Evolutionary conservation across 2,329 filamentous ascomycete species (phyloP).

Genomic region (Drechslerella stenobrocha): DNA sequence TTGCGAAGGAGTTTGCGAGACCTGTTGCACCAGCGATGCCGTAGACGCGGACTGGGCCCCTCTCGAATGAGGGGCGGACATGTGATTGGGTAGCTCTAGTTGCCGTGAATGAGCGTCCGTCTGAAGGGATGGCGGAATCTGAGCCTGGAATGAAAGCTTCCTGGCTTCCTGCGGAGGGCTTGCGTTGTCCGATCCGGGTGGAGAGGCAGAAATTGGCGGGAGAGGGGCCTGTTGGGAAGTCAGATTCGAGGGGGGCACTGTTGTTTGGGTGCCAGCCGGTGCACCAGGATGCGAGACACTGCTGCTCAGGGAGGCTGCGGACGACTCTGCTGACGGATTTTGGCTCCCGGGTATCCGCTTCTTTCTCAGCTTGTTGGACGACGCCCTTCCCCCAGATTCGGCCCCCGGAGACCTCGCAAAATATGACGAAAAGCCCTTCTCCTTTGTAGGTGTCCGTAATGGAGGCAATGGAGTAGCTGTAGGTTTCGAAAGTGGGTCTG

Average conservation of each 20-base stretch:
- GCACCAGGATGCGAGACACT: constrained; percentile 50
- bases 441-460: constrained; percentile 65
- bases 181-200: constrained; percentile 30
- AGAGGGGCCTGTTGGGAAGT: constrained; percentile 50
- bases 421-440: constrained; percentile 69
- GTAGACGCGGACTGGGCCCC: constrained; percentile 51
- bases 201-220: constrained; percentile 52
- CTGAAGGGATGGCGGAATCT: constrained; percentile 58
- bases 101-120: constrained; percentile 56
- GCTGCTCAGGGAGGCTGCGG: constrained; percentile 69
- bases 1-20: constrained; percentile 41
- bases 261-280: constrained; percentile 54
- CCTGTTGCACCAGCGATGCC: constrained; percentile 55
- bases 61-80: constrained; percentile 54
- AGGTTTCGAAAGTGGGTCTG: constrained; percentile 55
- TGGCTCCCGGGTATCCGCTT: constrained; percentile 74
- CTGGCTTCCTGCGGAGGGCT: constrained; percentile 1
- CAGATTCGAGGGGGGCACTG: constrained; percentile 53
- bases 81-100: constrained; percentile 50
- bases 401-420: constrained; percentile 70
- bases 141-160: constrained; percentile 50
- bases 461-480: constrained; percentile 50
- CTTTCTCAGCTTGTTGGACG: constrained; percentile 91
- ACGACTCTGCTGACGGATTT: constrained; percentile 88
- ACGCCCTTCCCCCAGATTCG: constrained; percentile 69